A percentile compares a stretch with the other conserved stretches of the same genome.
phyloP scores from a whole-genome alignment of 495 filamentous ascomycete species.

The Cercophora samala region DNA sequence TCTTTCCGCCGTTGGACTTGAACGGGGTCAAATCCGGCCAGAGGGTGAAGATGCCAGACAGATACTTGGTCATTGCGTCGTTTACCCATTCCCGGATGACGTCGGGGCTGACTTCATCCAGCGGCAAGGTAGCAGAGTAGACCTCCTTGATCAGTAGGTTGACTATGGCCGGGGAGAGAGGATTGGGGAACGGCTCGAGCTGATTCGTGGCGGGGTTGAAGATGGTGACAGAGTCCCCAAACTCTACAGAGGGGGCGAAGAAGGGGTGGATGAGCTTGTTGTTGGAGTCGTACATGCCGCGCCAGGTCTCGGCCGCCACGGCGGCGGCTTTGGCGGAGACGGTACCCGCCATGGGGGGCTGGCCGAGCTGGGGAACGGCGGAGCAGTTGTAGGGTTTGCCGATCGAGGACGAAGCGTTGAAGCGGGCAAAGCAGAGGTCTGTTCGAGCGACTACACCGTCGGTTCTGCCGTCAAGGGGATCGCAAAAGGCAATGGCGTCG shows the following conservation, averaged over 20 bases:
- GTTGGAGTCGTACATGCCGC: slow-evolving; percentile 45
- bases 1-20: slow-evolving; percentile 47
- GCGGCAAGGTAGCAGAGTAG: slow-evolving; percentile 31
- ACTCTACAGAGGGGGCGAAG: slow-evolving; percentile 41
- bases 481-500: slow-evolving; percentile 50
- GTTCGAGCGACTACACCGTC: slow-evolving; percentile 53
- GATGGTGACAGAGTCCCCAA: slow-evolving; percentile 42
- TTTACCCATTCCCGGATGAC: slow-evolving; percentile 49
- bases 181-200: slow-evolving; percentile 38
- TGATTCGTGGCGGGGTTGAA: slow-evolving; percentile 41
- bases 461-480: slow-evolving; percentile 49
- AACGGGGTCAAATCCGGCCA: slow-evolving; percentile 47
- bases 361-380: slow-evolving; percentile 20
- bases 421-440: slow-evolving; percentile 50
- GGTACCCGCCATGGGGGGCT: slow-evolving; percentile 46
- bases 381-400: slow-evolving; percentile 51
- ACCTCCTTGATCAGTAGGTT: slow-evolving; percentile 37
- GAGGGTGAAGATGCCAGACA: slow-evolving; percentile 47
- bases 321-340: slow-evolving; percentile 40
- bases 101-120: slow-evolving; percentile 49
- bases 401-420: slow-evolving; percentile 43
- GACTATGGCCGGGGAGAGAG: slow-evolving; percentile 30
- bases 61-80: slow-evolving; percentile 35
- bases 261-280: slow-evolving; percentile 47
- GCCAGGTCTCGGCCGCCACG: slow-evolving; percentile 39